Percentiles rank a stretch among this genome's conserved stretches.
Conservation (phyloP, 306 rosid genomes). For the Echinosophora koreensis region DNA sequence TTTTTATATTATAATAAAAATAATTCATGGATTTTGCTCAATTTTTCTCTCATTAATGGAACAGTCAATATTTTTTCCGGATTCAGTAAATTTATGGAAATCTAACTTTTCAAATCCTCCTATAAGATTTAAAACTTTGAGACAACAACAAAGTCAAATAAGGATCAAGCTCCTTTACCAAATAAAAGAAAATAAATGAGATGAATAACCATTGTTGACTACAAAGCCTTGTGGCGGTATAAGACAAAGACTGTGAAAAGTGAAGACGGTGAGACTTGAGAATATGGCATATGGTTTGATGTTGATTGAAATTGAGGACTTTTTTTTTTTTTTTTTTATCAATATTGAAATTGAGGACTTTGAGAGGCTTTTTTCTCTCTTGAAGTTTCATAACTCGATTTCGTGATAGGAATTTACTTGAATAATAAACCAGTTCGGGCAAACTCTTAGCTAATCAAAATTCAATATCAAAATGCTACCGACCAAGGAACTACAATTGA, state of each 20-base stretch:
- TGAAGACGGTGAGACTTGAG: neutral
- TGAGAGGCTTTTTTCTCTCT: neutral
- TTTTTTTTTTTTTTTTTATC: no score
- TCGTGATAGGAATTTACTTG: conserved; percentile 24
- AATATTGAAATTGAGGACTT: conserved; percentile 3
- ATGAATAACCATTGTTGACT: neutral
- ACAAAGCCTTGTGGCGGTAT: neutral
- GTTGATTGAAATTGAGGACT: conserved; percentile 11
- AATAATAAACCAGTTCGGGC: conserved; percentile 20
- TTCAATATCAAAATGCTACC: conserved; percentile 6
- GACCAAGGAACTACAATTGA: neutral
- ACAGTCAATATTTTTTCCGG: no score
- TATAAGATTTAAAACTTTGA: no score
- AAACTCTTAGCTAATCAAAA: conserved; percentile 35
- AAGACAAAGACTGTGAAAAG: neutral
- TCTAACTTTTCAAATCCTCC: no score
- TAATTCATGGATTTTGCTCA: no score
- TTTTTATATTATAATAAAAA: no score
- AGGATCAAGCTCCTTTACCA: neutral
- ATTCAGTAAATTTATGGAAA: no score
- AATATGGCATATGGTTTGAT: neutral
- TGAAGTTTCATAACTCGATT: neutral
- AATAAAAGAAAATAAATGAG: neutral
- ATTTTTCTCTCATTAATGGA: no score
- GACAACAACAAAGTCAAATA: no score